Percentiles rank a stretch among this genome's conserved stretches.
phyloP scores from a whole-genome alignment of 2,329 filamentous ascomycete species.

The Macrophomina phaseolina region DNA sequence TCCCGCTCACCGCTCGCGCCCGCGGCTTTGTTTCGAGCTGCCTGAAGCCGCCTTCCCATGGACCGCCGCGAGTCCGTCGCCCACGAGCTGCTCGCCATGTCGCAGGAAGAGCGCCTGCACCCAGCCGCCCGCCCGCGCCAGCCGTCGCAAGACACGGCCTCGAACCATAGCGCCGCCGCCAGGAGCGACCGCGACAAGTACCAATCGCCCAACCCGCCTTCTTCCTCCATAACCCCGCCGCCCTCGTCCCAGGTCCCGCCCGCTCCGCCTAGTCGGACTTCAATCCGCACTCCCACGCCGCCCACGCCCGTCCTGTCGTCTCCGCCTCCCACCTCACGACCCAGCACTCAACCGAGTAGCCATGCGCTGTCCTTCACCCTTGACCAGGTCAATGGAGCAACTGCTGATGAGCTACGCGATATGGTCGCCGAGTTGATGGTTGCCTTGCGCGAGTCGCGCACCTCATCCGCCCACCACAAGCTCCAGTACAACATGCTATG shows the following conservation, averaged over 20 bases:
- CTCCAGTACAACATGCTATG: constrained; percentile 84
- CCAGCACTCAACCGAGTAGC: constrained; percentile 19
- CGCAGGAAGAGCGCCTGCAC: constrained; percentile 25
- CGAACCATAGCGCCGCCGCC: constrained; percentile 14
- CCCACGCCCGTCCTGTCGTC: constrained; percentile 56
- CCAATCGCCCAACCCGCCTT: constrained; percentile 49
- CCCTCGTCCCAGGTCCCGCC: constrained; percentile 64
- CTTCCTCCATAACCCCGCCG: constrained; percentile 66
- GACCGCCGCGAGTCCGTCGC: constrained; percentile 19
- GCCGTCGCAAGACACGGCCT: constrained; percentile 22
- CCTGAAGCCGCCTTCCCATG: constrained; percentile 15
- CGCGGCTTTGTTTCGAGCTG: constrained; percentile 5
- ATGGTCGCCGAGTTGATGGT: constrained; percentile 60
- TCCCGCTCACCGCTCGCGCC: constrained; percentile 13
- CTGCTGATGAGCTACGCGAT: constrained; percentile 57
- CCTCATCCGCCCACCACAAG: constrained; percentile 87
- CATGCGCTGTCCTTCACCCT: constrained; percentile 51
- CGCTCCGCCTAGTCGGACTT: constrained; percentile 45
- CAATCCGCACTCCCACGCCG: constrained; percentile 57
- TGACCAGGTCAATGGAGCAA: constrained; percentile 60
- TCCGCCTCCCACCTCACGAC: constrained; percentile 52
- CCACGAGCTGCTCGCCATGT: constrained; percentile 27
- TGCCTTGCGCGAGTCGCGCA: constrained; percentile 70
- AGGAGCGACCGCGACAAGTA: constrained; percentile 35
- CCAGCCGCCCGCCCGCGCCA: neutral